A percentile compares a stretch with the other conserved stretches of the same genome.
Evolutionary conservation across 139 green algal species (phyloP).

Genomic region (Chlorella sorokiniana): DNA sequence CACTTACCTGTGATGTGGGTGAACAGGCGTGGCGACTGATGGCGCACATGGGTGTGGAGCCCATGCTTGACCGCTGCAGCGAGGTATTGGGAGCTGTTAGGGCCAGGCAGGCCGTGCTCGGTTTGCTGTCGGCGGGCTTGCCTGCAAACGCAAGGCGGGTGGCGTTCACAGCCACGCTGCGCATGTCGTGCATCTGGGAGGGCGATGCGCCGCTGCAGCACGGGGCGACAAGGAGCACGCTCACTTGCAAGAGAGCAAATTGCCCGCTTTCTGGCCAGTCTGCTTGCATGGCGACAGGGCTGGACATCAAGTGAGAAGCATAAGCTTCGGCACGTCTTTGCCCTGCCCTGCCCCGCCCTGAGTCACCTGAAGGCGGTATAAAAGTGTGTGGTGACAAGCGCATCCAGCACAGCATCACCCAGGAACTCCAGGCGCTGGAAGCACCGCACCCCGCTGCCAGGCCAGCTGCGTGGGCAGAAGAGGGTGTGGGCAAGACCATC

Average conservation of each 20-base stretch:
- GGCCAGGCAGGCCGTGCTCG: too few species aligned
- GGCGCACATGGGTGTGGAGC: conserved; percentile 48
- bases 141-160: conserved; percentile 38
- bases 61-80: conserved; percentile 25
- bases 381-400: conserved; percentile 15
- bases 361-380: conserved; percentile 1
- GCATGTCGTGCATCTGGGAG: conserved; percentile 50
- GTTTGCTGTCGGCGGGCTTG: too few species aligned
- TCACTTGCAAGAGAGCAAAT: too few species aligned
- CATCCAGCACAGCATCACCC: conserved; percentile 47
- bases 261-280: too few species aligned
- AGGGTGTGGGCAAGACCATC: not conserved
- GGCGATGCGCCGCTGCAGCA: conserved; percentile 38
- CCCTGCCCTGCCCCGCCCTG: not conserved
- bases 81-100: not conserved
- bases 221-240: too few species aligned
- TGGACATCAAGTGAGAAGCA: too few species aligned
- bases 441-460: conserved; percentile 22
- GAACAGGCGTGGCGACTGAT: conserved; percentile 47
- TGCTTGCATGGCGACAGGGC: too few species aligned
- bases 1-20: conserved; percentile 30
- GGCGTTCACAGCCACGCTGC: conserved; percentile 52
- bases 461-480: conserved; percentile 31
- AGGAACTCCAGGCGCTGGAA: conserved; percentile 64
- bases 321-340: too few species aligned